Base-by-base conservation (phyloP, 2,329 filamentous ascomycete species). In the Laburnicola sp. region DNA sequence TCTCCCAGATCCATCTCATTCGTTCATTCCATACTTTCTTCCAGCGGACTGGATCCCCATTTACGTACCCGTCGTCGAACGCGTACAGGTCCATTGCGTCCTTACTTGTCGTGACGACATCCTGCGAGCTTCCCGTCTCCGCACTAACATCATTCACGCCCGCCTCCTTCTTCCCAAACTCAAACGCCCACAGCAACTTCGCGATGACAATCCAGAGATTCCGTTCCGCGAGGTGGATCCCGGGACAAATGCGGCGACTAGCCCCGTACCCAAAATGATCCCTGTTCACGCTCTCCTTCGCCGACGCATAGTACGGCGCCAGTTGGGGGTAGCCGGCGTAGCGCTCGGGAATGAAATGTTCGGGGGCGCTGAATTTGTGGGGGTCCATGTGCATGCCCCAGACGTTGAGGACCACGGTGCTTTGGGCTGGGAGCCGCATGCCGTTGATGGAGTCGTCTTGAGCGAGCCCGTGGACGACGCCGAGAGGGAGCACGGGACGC, bases 211-310 rank as follows among this genome's bases (percentile, higher is more conserved):
- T 25, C 6, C 23, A 42, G 9, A 30, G 26, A 16, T 30, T 42
- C 7, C 39, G 26, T 11, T 85, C 81, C 3, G 81, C 82, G 16
- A 84, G 69, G 48, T 82, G 77, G 23, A 80, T 78, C 1, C 82
- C 82, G 5, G 77, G 78, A 63, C 82, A 85, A 41, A 83, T 74
- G 6, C 82, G 74, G 4, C 54, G 47, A 3, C 58, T 52, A 6
- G 51, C 52, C 4, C 58, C 56, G 38, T 53, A 60, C 4, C 38
- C 42, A 34, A 54, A 61, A 34, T 61, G 56, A 45, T 76, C 73
- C 41, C 74, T 60, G 16, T 64, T 60, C 36, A 62, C 56, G 26
- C 55, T 69, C 23, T 69, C 54, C 5, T 64, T 62, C 9, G 57
- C 53, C 5, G 68, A 67, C 5, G 71, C 63, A 21, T 71, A 69